Evolutionary conservation across 768 basidiomycete species (phyloP).

Genomic region (Lactarius indigo): DNA sequence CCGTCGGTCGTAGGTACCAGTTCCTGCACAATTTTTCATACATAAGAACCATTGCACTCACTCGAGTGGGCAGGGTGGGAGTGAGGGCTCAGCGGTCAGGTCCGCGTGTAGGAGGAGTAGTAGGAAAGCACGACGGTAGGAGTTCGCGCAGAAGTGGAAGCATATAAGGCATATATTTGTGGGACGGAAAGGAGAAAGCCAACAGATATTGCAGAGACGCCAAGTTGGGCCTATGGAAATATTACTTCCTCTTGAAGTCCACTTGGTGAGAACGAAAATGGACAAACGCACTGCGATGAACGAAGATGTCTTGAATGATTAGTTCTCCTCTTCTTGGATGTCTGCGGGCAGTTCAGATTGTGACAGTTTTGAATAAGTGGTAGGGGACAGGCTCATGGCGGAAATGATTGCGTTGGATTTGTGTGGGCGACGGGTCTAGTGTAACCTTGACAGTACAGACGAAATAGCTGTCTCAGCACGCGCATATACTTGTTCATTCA

Average conservation of each 20-base stretch:
- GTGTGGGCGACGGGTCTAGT: constrained; percentile 66
- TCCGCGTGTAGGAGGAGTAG: constrained; percentile 70
- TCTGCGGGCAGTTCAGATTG: constrained; percentile 42
- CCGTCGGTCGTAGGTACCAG: constrained; percentile 55
- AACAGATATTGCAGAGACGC: constrained; percentile 57
- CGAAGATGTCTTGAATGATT: constrained; percentile 71
- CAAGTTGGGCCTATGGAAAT: constrained; percentile 64
- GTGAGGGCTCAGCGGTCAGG: constrained; percentile 28
- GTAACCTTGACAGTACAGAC: too few species aligned
- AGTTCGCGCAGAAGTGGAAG: constrained; percentile 89
- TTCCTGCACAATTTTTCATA: constrained; percentile 57
- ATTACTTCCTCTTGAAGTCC: constrained; percentile 18
- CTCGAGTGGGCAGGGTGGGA: constrained; percentile 29
- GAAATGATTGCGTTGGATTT: constrained; percentile 67
- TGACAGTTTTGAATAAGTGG: constrained; percentile 49
- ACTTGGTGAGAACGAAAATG: constrained; percentile 9
- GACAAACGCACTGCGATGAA: constrained; percentile 64
- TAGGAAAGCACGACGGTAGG: constrained; percentile 88
- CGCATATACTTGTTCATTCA: constrained; percentile 58
- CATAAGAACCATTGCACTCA: constrained; percentile 63
- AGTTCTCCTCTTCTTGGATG: constrained; percentile 67
- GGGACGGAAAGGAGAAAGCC: constrained; percentile 38
- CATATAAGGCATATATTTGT: constrained; percentile 68
- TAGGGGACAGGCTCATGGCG: too few species aligned
- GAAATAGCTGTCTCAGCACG: neutral